A percentile compares a stretch with the other conserved stretches of the same genome.
These are phyloP conservation scores for Penicillium roqueforti DNA, from an alignment of 495 filamentous ascomycete genomes.

Conservation along the genomic window DNA sequence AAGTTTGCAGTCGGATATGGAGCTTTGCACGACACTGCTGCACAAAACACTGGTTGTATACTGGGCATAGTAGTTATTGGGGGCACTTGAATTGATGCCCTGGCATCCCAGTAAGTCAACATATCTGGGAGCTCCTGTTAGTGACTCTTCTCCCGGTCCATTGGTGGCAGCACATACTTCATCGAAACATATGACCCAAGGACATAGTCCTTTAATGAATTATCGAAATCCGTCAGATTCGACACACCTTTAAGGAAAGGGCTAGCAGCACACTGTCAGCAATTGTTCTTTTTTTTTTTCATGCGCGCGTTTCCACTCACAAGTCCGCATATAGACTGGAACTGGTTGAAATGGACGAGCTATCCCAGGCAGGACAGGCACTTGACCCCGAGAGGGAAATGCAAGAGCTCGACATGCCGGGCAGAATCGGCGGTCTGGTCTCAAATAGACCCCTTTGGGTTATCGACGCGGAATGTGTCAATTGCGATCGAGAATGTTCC, in stretches of 20 bases:
- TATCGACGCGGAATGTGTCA: slow-evolving; percentile 27
- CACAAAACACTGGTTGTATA: slow-evolving; percentile 92
- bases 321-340: slow-evolving; percentile 61
- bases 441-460: slow-evolving; percentile 6
- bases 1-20: slow-evolving; percentile 65
- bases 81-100: slow-evolving; percentile 71
- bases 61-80: slow-evolving; percentile 83
- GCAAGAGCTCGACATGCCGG: slow-evolving; percentile 54
- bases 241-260: slow-evolving; percentile 84
- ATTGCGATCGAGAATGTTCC: slow-evolving; percentile 10
- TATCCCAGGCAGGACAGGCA: slow-evolving; percentile 76
- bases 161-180: slow-evolving; percentile 55
- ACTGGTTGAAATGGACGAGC: slow-evolving; percentile 76
- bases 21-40: slow-evolving; percentile 93
- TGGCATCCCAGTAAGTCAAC: slow-evolving; percentile 69
- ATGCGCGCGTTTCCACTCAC: slow-evolving; percentile 51
- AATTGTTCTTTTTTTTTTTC: neutral
- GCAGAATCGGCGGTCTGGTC: slow-evolving; percentile 3
- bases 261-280: slow-evolving; percentile 47
- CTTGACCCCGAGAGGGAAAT: slow-evolving; percentile 76
- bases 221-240: slow-evolving; percentile 72
- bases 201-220: slow-evolving; percentile 68
- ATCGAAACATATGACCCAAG: slow-evolving; percentile 64
- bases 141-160: slow-evolving; percentile 6
- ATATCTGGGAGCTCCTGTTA: slow-evolving; percentile 29